These are phyloP conservation scores for Draba incana DNA, from an alignment of 345 rosid genomes.

Conservation along the genomic window DNA sequence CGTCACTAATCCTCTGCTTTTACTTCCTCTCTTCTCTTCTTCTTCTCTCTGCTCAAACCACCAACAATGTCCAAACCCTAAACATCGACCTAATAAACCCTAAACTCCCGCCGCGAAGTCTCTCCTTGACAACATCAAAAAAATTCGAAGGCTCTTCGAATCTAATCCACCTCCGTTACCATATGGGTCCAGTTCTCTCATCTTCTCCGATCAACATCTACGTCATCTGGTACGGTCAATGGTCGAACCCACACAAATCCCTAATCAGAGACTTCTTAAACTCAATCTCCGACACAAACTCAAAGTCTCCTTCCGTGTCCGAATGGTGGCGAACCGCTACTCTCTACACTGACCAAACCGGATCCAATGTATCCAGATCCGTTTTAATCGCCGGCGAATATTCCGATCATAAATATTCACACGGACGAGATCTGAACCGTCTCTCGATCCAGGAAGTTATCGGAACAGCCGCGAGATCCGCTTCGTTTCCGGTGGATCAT, in stretches of 20 bases:
- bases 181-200: slow-evolving; percentile 98
- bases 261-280: slow-evolving; percentile 75
- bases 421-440: slow-evolving; percentile 68
- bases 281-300: slow-evolving; percentile 62
- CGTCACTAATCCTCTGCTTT: slow-evolving; percentile 22
- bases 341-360: slow-evolving; percentile 96
- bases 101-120: slow-evolving; percentile 66
- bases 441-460: slow-evolving; percentile 82
- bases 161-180: slow-evolving; percentile 83
- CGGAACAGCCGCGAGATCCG: slow-evolving; percentile 63
- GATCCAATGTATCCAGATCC: slow-evolving; percentile 77
- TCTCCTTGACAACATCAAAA: slow-evolving; percentile 56
- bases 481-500: slow-evolving; percentile 82
- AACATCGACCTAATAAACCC: slow-evolving; percentile 58
- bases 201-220: slow-evolving; percentile 82
- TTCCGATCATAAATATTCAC: slow-evolving; percentile 60
- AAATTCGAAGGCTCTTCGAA: slow-evolving; percentile 88
- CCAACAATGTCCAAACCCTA: slow-evolving; percentile 38
- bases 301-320: slow-evolving; percentile 65
- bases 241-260: slow-evolving; percentile 64
- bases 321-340: slow-evolving; percentile 92
- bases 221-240: slow-evolving; percentile 90
- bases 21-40: slow-evolving; percentile 16
- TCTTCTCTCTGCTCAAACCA: slow-evolving; percentile 6
- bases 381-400: slow-evolving; percentile 74